These are phyloP conservation scores for Danielia oregonensis DNA, from an alignment of 805 yeast species.

Conservation along the genomic window DNA sequence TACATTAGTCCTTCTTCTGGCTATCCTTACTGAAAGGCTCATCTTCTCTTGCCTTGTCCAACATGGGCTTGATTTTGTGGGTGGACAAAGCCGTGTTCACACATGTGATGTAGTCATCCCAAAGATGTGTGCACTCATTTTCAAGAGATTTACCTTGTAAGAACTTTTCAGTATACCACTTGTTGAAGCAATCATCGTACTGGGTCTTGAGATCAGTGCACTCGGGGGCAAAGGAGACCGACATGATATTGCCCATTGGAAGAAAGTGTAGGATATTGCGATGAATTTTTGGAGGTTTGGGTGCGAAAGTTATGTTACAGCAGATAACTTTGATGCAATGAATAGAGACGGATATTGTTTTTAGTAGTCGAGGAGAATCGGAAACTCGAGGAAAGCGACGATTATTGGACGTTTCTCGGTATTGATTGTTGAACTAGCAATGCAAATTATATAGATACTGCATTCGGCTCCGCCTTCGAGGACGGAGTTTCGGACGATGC, in stretches of 20 bases:
- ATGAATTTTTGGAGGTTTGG: background rate
- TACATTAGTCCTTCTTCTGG: conserved; percentile 2
- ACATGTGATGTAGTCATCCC: conserved; percentile 88
- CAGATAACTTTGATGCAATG: too few relatives aligned
- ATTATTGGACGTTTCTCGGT: too few relatives aligned
- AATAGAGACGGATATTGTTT: too few relatives aligned
- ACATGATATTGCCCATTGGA: conserved; percentile 43
- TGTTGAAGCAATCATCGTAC: conserved; percentile 91
- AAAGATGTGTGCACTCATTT: conserved; percentile 87
- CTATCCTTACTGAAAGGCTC: conserved; percentile 57
- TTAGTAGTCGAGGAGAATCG: too few relatives aligned
- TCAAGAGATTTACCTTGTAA: conserved; percentile 50
- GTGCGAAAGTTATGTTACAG: background rate
- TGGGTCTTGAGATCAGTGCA: conserved; percentile 82
- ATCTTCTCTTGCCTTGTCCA: conserved; percentile 85
- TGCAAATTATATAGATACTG: too few relatives aligned
- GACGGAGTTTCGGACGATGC: too few relatives aligned
- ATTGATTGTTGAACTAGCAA: too few relatives aligned
- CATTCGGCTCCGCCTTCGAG: too few relatives aligned
- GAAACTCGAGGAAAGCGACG: too few relatives aligned
- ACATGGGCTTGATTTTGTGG: conserved; percentile 75
- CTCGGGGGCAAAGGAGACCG: conserved; percentile 91
- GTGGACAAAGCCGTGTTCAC: conserved; percentile 66
- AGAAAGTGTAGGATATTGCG: background rate
- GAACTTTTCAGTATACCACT: conserved; percentile 88